Evolutionary conservation across 2,329 filamentous ascomycete genomes (phyloP), one percentile per base, ranked within the genome.

Genomic region (Aspergillus unguis): DNA sequence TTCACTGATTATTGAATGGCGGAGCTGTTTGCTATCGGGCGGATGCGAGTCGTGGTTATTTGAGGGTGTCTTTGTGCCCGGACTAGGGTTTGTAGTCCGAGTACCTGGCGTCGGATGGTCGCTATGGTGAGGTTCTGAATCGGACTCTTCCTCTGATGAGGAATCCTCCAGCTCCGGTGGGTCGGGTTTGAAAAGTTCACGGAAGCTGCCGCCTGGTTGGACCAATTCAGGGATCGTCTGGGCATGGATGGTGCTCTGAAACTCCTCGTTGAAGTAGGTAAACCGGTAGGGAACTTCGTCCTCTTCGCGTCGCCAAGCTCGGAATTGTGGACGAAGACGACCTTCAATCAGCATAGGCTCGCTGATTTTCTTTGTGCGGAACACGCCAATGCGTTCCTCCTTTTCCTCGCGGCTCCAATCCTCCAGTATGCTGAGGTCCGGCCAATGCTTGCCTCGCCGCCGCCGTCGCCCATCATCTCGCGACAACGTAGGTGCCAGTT

Each of bases 211-310:
- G 5, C 90, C 94, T 0, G 89, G 86, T 61, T 96, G 91, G 6
- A 95, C 82, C 23, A 99, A 80, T 68, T 96, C 94, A 2, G 91
- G 95, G 52, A 99, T 96, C 0, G 88, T 94, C 71, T 95, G 90
- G 55, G 91, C 94, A 71, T 99, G 94, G 56, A 99, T 95, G 0
- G 94, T 99, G 70, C 89, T 95, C 64, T 90, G 87, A 51, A 97
- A 90, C 58, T 96, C 90, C 68, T 97, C 94, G 70, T 97, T 97
- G 79, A 99, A 99, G 71, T 99, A 99, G 0, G 94, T 97, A 70
- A 96, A 99, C 27, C 94, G 84, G 69, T 95, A 97, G 0, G 94
- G 94, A 0, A 87, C 85, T 59, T 96, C 92, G 55, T 96, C 92
- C 58, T 94, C 89, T 48, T 89, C 85, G 36, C 87, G 83, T 68